A percentile compares a stretch with the other conserved stretches of the same genome.
Conservation (phyloP, 768 basidiomycete species). For the Lactifluus volemus region DNA sequence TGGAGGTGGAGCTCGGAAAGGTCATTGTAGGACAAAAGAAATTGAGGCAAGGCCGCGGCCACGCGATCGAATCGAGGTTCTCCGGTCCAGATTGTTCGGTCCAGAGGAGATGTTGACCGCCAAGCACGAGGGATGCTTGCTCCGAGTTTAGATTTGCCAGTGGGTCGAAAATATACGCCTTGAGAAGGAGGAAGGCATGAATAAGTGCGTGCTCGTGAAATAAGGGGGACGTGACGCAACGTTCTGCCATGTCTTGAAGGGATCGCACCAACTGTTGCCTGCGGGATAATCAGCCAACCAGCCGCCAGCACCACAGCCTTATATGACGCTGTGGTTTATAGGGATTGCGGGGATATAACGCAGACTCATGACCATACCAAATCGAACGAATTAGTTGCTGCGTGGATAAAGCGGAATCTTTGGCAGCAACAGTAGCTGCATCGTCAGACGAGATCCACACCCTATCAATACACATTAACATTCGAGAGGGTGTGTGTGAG, state of each 20-base stretch:
- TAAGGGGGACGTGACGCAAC: conserved; percentile 27
- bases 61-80: no score
- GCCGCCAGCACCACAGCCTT: conserved; percentile 64
- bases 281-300: conserved; percentile 47
- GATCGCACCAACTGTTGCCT: conserved; percentile 66
- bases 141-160: conserved; percentile 41
- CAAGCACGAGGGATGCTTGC: conserved; percentile 33
- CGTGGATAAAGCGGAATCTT: conserved; percentile 55
- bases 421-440: conserved; percentile 48
- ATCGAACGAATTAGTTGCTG: conserved; percentile 71
- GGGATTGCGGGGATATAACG: neutral
- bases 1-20: no score
- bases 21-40: no score
- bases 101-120: no score
- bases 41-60: no score
- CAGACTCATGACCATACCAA: conserved; percentile 32
- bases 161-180: conserved; percentile 66
- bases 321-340: neutral
- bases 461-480: conserved; percentile 26
- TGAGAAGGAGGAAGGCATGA: conserved; percentile 19
- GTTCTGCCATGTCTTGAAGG: conserved; percentile 75
- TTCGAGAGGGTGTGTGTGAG: neutral
- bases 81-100: no score
- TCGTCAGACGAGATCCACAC: conserved; percentile 67
- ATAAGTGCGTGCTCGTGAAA: neutral